Evolutionary conservation across 2,329 filamentous ascomycete genomes (phyloP).

Genomic region (Cadophora sp.): DNA sequence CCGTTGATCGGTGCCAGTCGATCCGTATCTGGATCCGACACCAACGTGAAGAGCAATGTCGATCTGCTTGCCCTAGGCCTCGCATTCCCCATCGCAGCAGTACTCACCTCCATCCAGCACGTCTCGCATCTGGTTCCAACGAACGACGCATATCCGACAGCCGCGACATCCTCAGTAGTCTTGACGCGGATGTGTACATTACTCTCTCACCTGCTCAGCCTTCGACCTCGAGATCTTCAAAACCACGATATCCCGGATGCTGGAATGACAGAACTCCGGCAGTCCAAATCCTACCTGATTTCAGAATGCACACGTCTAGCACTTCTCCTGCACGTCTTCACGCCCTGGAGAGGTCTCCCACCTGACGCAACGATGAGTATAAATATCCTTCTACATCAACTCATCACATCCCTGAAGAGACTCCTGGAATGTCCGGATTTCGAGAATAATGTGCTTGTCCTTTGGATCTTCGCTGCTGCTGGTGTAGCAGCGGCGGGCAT

Average conservation of each 20-base stretch:
- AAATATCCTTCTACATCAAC: constrained; percentile 23
- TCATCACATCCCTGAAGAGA: constrained; percentile 19
- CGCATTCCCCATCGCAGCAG: background rate
- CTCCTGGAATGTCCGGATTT: background rate
- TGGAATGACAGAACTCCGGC: background rate
- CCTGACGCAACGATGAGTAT: constrained; percentile 18
- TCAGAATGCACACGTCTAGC: background rate
- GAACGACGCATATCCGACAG: constrained; percentile 21
- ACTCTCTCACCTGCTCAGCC: constrained; percentile 27
- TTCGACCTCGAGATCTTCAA: background rate
- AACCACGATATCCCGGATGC: background rate
- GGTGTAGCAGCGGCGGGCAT: constrained; percentile 12
- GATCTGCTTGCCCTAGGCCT: background rate
- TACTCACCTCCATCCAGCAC: constrained; percentile 26
- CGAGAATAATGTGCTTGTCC: constrained; percentile 11
- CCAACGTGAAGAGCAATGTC: background rate
- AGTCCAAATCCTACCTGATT: background rate
- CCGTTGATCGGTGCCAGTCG: background rate
- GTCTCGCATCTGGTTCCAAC: constrained; percentile 27
- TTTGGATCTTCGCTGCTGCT: constrained; percentile 27
- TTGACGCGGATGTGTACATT: constrained; percentile 28
- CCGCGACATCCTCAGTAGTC: constrained; percentile 23
- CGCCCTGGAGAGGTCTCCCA: too few relatives aligned
- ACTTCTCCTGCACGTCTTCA: too few relatives aligned
- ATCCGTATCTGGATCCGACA: background rate